Base-by-base conservation (phyloP, 1,139 yeast genomes). In the Arxiozyma slooffiae region DNA sequence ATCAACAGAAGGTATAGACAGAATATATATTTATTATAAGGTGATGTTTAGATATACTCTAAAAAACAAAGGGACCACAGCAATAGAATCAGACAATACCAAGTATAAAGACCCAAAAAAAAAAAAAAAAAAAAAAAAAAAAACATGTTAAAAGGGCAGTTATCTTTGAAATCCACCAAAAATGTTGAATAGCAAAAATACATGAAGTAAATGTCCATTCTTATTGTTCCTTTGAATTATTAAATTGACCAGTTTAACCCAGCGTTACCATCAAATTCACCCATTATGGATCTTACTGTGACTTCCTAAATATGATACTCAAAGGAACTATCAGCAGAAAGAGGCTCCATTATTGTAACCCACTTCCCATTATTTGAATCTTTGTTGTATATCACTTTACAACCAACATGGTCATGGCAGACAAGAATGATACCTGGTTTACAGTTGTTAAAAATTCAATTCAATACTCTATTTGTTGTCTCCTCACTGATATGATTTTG, bases 321-420 rank as follows among this genome's bases (percentile, higher is more conserved):
- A 30, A 30, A 30, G 36, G 16, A 30, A 4, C 14, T 7, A 20
- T 64, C 63, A 2, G 64, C 55, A 16, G 56, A 53, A 17, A 48
- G 18, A 7, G 57, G 55, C 2, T 58, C 58, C 53, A 74, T 76
- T 2, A 82, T 73, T 0, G 90, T 86, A 5, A 66, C 74, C 90
- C 92, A 85, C 8, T 59, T 55, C 11, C 61, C 60, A 7, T 69
- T 70, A 7, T 60, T 54, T n/a, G 67, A 59, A 47, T 72, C 68
- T 55, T 70, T 76, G 59, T 73, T 76, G 64, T 82, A 85, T 69
- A 76, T 74, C 47, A 78, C 79, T 59, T 82, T 83, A 65, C 98
- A 94, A 1, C 99, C 99, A 60, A 83, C 90, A 63, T 92, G 98
- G 63, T 92, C 99, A 68, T 92, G 98, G 0, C 99, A 98, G 0